Evolutionary conservation across 345 rosid genomes (phyloP).

Genomic region (Hypericum perforatum): DNA sequence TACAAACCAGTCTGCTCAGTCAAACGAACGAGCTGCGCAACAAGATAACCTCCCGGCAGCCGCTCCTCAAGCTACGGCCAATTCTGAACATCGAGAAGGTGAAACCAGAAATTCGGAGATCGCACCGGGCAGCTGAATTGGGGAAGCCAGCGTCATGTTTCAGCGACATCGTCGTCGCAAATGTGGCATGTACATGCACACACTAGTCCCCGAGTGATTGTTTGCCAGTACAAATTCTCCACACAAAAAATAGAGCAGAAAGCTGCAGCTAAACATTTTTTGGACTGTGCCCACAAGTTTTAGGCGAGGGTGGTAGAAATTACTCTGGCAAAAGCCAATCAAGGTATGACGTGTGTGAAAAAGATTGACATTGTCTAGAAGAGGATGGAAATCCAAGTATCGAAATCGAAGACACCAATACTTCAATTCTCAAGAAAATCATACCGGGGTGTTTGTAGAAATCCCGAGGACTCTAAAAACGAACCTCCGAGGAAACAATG

Average conservation of each 20-base stretch:
- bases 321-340: too few species aligned
- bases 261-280: too few species aligned
- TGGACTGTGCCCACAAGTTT: too few species aligned
- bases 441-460: too few species aligned
- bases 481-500: slow-evolving; percentile 20
- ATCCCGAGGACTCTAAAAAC: slow-evolving; percentile 20
- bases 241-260: too few species aligned
- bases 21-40: slow-evolving; percentile 17
- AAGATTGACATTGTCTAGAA: too few species aligned
- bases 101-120: slow-evolving; percentile 17
- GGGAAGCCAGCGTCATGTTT: neutral
- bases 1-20: slow-evolving; percentile 17
- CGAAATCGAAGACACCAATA: too few species aligned
- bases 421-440: slow-evolving; percentile 3
- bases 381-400: too few species aligned
- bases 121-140: slow-evolving; percentile 1
- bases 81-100: slow-evolving; percentile 7
- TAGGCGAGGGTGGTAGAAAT: too few species aligned
- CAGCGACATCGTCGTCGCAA: neutral
- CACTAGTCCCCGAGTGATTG: too few species aligned
- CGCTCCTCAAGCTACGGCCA: slow-evolving; percentile 7
- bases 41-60: neutral
- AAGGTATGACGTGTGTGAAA: too few species aligned
- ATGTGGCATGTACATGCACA: neutral
- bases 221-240: too few species aligned